Base-by-base conservation (phyloP, 129 eudicot genomes). In the Glebionis coronaria region DNA sequence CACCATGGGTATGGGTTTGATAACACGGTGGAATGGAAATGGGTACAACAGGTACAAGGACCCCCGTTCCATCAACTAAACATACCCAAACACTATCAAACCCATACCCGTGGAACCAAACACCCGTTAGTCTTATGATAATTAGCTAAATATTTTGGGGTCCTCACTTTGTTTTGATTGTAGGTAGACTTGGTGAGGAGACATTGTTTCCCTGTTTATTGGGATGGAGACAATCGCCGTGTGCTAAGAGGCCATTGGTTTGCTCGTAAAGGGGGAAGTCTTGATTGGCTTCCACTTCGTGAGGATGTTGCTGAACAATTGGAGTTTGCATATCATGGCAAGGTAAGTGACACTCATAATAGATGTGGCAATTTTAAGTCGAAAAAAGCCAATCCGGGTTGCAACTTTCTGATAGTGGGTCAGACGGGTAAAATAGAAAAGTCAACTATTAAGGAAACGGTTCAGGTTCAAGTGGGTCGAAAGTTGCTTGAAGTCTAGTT, bases 221-320 rank as follows among this genome's bases (percentile, higher is more conserved):
- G 99, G 99, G 84, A 81, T 78, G 99, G 99, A 74, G 97, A 93
- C 73, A 87, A 89, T 79, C 81, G 97, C 3, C 91, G 99, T 68
- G 99, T 93, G 35, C 66, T 93, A 57, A 83, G 99, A 81, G 99
- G 97, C 68, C 99, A 93, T 56, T 93, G 99, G 99, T 93, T 89
- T 84, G 97, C 95, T 70, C 93, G 90, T 63, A 93, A 82, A 80
- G 92, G 90, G 40, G 91, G 92, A 47, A 85, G 99, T 51, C 95
- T 87, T 67, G 95, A 86, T 82, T 93, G 99, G 99, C 95, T 89
- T 73, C 99, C 99, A 55, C 73, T 93, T n/a, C 90, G 99, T 49
- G 99, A 93, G 71, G 95, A 93, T 86, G 88, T 93, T 73, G 71
- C 97, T 61, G 99, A 93, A 82, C 99, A 93, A 56, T 79, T 93